These are phyloP conservation scores for Boeremia lycopersici DNA, from an alignment of 2,329 filamentous ascomycete genomes.

Conservation along the genomic window DNA sequence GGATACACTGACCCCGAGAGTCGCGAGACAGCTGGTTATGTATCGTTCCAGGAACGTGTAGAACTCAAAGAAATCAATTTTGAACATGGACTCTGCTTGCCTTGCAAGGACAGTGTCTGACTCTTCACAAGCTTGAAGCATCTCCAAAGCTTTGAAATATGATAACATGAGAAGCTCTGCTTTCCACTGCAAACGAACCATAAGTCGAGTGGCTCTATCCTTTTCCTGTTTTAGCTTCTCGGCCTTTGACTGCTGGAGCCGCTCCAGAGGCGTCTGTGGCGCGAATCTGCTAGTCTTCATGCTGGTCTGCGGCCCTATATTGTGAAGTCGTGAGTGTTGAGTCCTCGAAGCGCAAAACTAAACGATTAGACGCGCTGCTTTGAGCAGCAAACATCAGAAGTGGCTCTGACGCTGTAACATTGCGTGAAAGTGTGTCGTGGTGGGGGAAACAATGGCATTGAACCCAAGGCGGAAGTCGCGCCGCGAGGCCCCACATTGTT, in stretches of 20 bases:
- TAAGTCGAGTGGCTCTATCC: slow-evolving; percentile 32
- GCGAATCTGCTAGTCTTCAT: slow-evolving; percentile 42
- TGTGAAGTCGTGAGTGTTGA: too few relatives aligned
- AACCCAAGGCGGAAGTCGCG: neutral
- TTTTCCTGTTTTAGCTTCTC: slow-evolving; percentile 41
- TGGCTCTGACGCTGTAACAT: neutral
- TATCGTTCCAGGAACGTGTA: slow-evolving; percentile 75
- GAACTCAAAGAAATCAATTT: slow-evolving; percentile 78
- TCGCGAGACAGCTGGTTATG: slow-evolving; percentile 68
- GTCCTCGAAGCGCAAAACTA: too few relatives aligned
- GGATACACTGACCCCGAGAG: slow-evolving; percentile 64
- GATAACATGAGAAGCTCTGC: slow-evolving; percentile 41
- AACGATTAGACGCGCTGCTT: neutral
- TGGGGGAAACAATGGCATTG: neutral
- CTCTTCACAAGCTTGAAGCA: slow-evolving; percentile 24
- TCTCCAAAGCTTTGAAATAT: slow-evolving; percentile 37
- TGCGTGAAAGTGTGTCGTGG: neutral
- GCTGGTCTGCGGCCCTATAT: neutral
- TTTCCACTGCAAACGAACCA: slow-evolving; percentile 44
- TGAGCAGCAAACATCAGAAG: neutral
- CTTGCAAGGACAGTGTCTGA: slow-evolving; percentile 22
- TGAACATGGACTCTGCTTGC: slow-evolving; percentile 65
- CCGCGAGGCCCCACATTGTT: neutral
- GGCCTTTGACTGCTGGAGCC: slow-evolving; percentile 28
- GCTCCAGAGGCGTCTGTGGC: slow-evolving; percentile 37